A percentile compares a stretch with the other conserved stretches of the same genome.
Evolutionary conservation across 805 yeast genomes (phyloP).

Genomic region (Starmerella etchellsii): DNA sequence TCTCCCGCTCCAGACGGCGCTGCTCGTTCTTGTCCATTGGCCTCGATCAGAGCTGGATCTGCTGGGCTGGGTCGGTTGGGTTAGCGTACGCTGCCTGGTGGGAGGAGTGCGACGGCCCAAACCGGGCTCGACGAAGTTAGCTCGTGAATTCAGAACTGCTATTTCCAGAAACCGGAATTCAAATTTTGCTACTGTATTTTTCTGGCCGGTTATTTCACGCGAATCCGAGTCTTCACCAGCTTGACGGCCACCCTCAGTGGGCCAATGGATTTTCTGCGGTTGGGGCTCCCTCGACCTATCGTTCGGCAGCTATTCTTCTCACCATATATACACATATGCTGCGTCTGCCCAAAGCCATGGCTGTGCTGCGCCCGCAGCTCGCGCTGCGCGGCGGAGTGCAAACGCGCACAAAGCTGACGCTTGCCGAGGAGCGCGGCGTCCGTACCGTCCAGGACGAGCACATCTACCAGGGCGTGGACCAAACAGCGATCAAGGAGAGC

Average conservation of each 20-base stretch:
- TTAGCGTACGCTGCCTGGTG: no score
- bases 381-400: not conserved
- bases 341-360: not conserved
- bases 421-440: conserved; percentile 14
- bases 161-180: no score
- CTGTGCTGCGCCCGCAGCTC: not conserved
- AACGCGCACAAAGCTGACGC: conserved; percentile 16
- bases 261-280: no score
- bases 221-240: no score
- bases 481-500: conserved; percentile 22
- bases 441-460: conserved; percentile 10
- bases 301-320: not conserved
- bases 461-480: conserved; percentile 18
- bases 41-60: no score
- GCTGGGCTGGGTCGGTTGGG: no score
- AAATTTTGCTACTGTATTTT: no score
- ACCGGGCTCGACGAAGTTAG: no score
- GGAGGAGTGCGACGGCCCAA: no score
- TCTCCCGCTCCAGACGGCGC: conserved; percentile 20
- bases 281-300: not conserved
- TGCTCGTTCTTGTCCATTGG: conserved; percentile 8
- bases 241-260: no score
- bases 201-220: no score
- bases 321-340: not conserved
- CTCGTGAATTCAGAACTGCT: no score